phyloP scores from a whole-genome alignment of 169 alveolate genomes.

The Cyclospora cayetanensis region DNA sequence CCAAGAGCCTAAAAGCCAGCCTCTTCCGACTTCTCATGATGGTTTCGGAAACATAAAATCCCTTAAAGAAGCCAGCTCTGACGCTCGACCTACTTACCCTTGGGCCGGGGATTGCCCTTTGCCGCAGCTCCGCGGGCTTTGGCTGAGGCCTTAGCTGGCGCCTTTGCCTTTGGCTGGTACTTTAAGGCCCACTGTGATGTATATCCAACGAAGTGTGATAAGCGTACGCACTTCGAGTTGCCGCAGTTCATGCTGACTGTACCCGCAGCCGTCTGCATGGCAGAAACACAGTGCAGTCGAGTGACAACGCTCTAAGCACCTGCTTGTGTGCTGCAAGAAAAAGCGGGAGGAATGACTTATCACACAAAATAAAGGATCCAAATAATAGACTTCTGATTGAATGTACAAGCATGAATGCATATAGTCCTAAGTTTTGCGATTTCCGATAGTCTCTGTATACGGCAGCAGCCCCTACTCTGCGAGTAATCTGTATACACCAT shows the following conservation, averaged over 20 bases:
- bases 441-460: not conserved
- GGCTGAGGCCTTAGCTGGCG: not conserved
- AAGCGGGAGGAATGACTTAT: not conserved
- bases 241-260: constrained; percentile 66
- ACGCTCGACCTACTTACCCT: not conserved
- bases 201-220: constrained; percentile 67
- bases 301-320: not conserved
- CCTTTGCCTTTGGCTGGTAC: constrained; percentile 7
- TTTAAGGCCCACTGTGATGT: constrained; percentile 49
- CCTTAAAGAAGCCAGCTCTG: too few relatives aligned
- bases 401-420: not conserved
- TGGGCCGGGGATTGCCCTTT: constrained; percentile 9
- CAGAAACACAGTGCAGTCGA: not conserved
- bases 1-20: too few relatives aligned
- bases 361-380: not conserved
- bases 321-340: not conserved
- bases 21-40: too few relatives aligned
- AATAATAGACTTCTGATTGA: not conserved
- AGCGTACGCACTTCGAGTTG: constrained; percentile 51
- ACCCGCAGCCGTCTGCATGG: constrained; percentile 28
- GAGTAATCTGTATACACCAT: not conserved
- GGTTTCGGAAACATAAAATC: too few relatives aligned
- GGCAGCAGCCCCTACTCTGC: not conserved
- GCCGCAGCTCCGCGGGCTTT: constrained; percentile 8
- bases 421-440: not conserved